Base-by-base conservation (phyloP, 1,284 basidiomycete genomes). In the Ustilago xerochloae region DNA sequence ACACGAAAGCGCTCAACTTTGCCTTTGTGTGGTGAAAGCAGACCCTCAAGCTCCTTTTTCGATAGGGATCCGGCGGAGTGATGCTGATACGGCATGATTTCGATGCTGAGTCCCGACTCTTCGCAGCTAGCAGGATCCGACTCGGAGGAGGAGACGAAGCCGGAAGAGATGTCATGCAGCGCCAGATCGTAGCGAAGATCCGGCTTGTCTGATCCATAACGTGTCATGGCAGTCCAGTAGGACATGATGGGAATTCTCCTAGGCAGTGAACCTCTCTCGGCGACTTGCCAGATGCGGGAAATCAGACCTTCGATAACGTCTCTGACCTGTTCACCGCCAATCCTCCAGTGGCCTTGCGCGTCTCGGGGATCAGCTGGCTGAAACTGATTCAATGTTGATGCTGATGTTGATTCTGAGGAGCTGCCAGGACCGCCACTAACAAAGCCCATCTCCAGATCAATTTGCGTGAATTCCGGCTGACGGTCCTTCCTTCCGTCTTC, bases 361-460 rank as follows among this genome's bases (percentile, higher is more conserved):
- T 70, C 68, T 18, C 72, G 63, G 0, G 24, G 18, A 22, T 69
- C 72, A 6, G 13, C 30, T n/a, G n/a, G n/a, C n/a, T n/a, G n/a
- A 6, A 16, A 16, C 13, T 24, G 5, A 5, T 20, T 33, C 8
- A 28, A 20, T 9, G 5, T 8, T 6, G 52, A 53, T 18, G 36
- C 9, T 26, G 43, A 2, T 12, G 45, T 15, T 16, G 45, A 13
- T 46, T 6, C 33, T 41, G 36, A 13, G 15, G 26, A 6, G 20
- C 45, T 91, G 87, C 66, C 89, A 85, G 84, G 67, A 2, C 83
- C 76, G 12, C 94, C 97, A 20, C 91, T 91, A 26, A 97, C 91
- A 85, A 93, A 97, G 2, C 92, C 93, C 92, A 97, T 95, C 86
- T 97, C 95, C 71, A 97, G 85, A 89, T 97, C 95, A 70, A 97